Percentiles rank a stretch among this genome's conserved stretches.
phyloP scores from a whole-genome alignment of 208 protist genomes.

The Herpetomonas samuelpessoai region DNA sequence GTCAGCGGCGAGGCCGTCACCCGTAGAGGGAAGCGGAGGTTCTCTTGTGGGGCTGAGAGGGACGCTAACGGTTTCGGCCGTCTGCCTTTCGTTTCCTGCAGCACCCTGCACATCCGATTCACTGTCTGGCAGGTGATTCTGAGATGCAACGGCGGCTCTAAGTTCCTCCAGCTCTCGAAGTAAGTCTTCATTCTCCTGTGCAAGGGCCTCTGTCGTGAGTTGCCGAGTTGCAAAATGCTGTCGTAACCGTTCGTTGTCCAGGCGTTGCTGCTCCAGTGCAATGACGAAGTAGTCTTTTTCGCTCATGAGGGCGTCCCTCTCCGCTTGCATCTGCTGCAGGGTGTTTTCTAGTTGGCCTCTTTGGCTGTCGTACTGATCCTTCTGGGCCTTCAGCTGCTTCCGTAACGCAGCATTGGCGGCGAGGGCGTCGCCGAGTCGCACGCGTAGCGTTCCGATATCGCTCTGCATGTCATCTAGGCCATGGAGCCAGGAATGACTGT shows the following conservation, averaged over 20 bases:
- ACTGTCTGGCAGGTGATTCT: not conserved
- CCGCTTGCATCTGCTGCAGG: not conserved
- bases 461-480: constrained; percentile 7
- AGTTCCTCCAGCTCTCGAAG: not conserved
- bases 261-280: not conserved
- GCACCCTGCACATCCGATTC: too few relatives aligned
- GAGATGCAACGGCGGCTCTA: not conserved
- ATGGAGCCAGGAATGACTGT: constrained; percentile 10
- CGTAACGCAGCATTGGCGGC: constrained; percentile 8
- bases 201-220: constrained; percentile 4
- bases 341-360: not conserved
- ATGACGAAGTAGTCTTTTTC: too few relatives aligned
- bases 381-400: not conserved
- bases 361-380: constrained; percentile 1
- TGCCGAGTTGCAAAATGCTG: constrained; percentile 6
- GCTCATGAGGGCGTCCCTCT: not conserved
- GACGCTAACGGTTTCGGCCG: not conserved
- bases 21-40: not conserved
- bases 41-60: not conserved
- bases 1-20: not conserved
- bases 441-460: not conserved
- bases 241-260: constrained; percentile 3
- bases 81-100: too few relatives aligned
- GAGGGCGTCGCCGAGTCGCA: constrained; percentile 15
- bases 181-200: constrained; percentile 14